phyloP scores from a whole-genome alignment of 139 green algal genomes.

The Picochlorum sp. region DNA sequence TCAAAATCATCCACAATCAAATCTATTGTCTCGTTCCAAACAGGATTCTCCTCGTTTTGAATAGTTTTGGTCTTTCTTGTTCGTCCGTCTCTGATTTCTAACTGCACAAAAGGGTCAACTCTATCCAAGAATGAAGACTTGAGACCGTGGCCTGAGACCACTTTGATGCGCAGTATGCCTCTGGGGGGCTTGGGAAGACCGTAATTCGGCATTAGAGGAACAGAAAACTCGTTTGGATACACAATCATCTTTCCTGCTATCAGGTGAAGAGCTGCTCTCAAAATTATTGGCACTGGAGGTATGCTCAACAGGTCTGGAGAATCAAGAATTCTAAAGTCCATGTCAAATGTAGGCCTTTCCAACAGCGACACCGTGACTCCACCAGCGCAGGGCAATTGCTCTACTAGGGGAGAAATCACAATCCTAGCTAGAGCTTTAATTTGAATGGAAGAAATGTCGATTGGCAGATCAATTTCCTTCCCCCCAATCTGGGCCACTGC shows the following conservation, averaged over 20 bases:
- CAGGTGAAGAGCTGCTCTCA: conserved; percentile 23
- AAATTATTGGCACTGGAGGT: conserved; percentile 19
- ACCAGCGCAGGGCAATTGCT: conserved; percentile 65
- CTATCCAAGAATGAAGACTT: conserved; percentile 29
- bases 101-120: conserved; percentile 34
- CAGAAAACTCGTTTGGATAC: conserved; percentile 52
- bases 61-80: conserved; percentile 9
- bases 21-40: conserved; percentile 50
- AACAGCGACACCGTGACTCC: conserved; percentile 51
- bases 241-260: conserved; percentile 38
- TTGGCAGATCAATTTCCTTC: conserved; percentile 24
- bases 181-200: conserved; percentile 34
- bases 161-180: conserved; percentile 38
- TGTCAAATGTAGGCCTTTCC: conserved; percentile 15
- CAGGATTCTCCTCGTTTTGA: conserved; percentile 31
- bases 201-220: conserved; percentile 66
- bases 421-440: conserved; percentile 38
- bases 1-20: conserved; percentile 30
- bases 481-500: conserved; percentile 7
- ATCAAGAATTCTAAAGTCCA: conserved; percentile 8
- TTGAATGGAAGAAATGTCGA: conserved; percentile 31
- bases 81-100: conserved; percentile 2
- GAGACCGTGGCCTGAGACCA: conserved; percentile 13
- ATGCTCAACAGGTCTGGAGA: conserved; percentile 56
- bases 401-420: conserved; percentile 54